Base-by-base conservation (phyloP, 768 basidiomycete species). In the Tubosaeta brunneosetosa region DNA sequence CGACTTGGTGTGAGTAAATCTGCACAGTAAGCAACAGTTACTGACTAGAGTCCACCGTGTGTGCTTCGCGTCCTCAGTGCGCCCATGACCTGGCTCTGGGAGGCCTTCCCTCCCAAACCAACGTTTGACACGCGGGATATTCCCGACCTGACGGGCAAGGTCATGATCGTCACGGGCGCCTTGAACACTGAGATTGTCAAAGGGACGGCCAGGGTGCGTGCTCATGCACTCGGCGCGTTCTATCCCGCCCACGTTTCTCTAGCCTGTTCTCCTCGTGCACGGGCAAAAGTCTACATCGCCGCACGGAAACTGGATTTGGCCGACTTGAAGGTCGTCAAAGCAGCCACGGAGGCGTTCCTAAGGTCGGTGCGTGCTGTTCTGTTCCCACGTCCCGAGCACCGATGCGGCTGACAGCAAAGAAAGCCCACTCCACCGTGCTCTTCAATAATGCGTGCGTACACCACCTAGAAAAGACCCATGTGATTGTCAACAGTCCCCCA, bases 391-490 rank as follows among this genome's bases (percentile, higher is more conserved):
- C 5, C 4, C 33, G 13, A 19, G 12, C 19, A 36, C 17, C 13
- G 12, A 29, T 3, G 36, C 8, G n/a, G 8, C 33, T 22, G 1
- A 16, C 37, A 77, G 74, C 34, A 74, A 74, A 53, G 80, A 5
- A 64, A 22, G 22, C 22, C 22, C 1, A 22, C 22, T 22, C 22
- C 22, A 22, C 22, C 22, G 22, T 22, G 22, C 22, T 83, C 9
- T 74, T 77, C 64, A 79, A 80, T 52, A 81, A 76, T 41, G 79
- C 71, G 77, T 79, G 45, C 49, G 79, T 43, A 17, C 6, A 19
- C n/a, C n/a, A 7, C 9, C n/a, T 29, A 1, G n/a, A 12, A 6
- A 6, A 32, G 36, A 27, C 44, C 49, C 11, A n/a, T 22, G 4
- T 12, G 10, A 10, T 14, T 14, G 22, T 2, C 26, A 17, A 7